Evolutionary conservation across 1,284 basidiomycete genomes (phyloP).

Genomic region (Cutaneotrichosporon sp.): DNA sequence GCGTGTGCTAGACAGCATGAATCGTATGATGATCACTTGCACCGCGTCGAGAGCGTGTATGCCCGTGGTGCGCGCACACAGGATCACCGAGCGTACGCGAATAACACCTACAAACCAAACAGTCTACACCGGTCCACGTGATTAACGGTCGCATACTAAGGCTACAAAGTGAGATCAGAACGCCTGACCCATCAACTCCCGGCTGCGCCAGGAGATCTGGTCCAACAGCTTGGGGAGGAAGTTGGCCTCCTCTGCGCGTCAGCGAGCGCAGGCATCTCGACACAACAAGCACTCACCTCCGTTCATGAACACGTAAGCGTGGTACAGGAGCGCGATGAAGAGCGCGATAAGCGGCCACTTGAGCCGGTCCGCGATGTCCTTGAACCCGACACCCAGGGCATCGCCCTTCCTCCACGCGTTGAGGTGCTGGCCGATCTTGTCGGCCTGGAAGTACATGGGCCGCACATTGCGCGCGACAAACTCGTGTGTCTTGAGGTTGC

Average conservation of each 20-base stretch:
- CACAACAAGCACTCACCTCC: conserved; percentile 35
- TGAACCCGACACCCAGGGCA: conserved; percentile 27
- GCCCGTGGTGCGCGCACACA: background rate
- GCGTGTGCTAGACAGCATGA: conserved; percentile 17
- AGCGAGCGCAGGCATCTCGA: background rate
- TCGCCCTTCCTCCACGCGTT: conserved; percentile 44
- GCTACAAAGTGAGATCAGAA: background rate
- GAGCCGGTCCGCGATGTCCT: conserved; percentile 34
- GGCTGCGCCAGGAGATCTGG: conserved; percentile 27
- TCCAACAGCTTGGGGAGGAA: conserved; percentile 38
- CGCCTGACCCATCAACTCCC: background rate
- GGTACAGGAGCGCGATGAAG: conserved; percentile 41
- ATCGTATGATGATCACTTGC: conserved; percentile 8
- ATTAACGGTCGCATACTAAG: conserved; percentile 2
- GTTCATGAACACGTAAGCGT: conserved; percentile 31
- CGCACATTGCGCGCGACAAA: conserved; percentile 46
- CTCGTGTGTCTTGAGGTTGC: conserved; percentile 45
- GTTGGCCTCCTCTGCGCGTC: conserved; percentile 38
- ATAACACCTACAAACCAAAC: background rate
- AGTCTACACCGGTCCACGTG: background rate
- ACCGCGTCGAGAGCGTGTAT: background rate
- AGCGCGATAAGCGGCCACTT: conserved; percentile 38
- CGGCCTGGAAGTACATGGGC: conserved; percentile 32
- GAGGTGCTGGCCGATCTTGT: conserved; percentile 39
- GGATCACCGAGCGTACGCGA: background rate